Evolutionary conservation across 164 flowering plant genomes (phyloP).

Genomic region (Litsea cubeba): DNA sequence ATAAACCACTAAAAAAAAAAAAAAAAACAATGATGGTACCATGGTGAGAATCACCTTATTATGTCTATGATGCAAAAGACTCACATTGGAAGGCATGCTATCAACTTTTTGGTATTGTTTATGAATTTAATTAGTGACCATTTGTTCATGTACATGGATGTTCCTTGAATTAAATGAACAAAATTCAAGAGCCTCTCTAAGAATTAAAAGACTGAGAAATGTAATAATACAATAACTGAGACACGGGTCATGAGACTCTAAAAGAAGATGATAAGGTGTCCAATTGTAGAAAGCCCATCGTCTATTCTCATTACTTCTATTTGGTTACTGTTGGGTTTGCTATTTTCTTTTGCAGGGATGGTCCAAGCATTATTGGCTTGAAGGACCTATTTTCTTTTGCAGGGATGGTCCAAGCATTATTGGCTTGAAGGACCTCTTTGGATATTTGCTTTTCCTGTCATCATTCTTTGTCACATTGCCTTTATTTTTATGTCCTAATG

Average conservation of each 20-base stretch:
- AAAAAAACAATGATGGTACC: no score
- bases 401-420: neutral
- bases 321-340: neutral
- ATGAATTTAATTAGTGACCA: neutral
- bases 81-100: neutral
- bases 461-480: neutral
- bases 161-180: neutral
- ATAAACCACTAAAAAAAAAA: no score
- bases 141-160: neutral
- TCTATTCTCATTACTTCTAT: no score
- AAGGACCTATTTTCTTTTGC: neutral
- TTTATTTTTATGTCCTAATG: neutral
- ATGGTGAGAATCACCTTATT: neutral
- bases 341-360: neutral
- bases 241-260: no score
- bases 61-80: neutral
- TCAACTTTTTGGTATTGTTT: neutral
- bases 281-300: no score
- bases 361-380: neutral
- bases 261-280: no score
- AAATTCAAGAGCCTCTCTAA: neutral
- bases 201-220: no score
- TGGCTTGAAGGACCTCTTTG: neutral
- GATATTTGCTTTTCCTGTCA: no score
- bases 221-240: no score